Base-by-base conservation (phyloP, 768 basidiomycete species). In the Boletus subcaerulescens region DNA sequence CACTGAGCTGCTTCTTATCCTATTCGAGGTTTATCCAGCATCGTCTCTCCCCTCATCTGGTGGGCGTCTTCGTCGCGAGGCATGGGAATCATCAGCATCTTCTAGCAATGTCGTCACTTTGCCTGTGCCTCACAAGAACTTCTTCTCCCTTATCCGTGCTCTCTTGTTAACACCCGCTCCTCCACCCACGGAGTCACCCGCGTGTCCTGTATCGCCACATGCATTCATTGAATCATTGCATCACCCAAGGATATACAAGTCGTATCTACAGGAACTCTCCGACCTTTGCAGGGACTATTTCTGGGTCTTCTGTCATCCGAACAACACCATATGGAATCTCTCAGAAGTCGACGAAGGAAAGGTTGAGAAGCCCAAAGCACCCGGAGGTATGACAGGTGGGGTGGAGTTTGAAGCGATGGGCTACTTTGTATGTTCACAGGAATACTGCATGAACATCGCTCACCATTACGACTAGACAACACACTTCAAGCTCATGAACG, bases 371-470 rank as follows among this genome's bases (percentile, higher is more conserved):
- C 93, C 93, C 14, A 80, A 89, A 53, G 96, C 97, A 13, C 97
- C 97, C 3, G 93, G 94, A 6, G 96, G 97, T 15, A 98, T 98
- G 86, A 98, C 97, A 0, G 97, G 96, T 7, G 97, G 97, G 6
- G 97, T 99, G 13, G 97, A 99, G 66, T 95, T 87, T 66, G 97
- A 99, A 73, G 96, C 96, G 5, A 96, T 98, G 86, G 81, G 82
- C 15, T 98, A 98, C 71, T 84, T 95, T 64, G 96, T 98, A 63
- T 60, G 91, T 76, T 41, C n/a, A 50, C 5, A 22, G 33, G 15
- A 29, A 18, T 53, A 29, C 40, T 51, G 32, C 40, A 36, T 40
- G 36, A 38, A 42, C 18, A 48, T 26, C 41, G 9, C 60, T 66
- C 64, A 61, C 43, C 8, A 3, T 22, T 36, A 26, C 20, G 26